Percentiles rank a stretch among this genome's conserved stretches.
Evolutionary conservation across 2,329 filamentous ascomycete genomes (phyloP).

Genomic region (Fusarium oxysporum): DNA sequence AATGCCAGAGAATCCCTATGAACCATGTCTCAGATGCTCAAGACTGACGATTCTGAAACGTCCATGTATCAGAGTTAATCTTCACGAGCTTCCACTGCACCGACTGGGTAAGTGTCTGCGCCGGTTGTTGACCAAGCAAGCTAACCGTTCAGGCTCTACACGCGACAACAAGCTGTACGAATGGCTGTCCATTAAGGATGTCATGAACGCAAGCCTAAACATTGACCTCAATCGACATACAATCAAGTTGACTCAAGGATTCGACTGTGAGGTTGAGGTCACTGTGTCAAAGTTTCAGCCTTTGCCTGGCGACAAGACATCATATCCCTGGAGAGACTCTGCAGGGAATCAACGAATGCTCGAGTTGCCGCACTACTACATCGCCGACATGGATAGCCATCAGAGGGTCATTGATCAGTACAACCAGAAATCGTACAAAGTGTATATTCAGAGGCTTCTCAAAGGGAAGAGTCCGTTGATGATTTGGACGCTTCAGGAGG

Average conservation of each 20-base stretch:
- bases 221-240: not conserved
- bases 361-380: not conserved
- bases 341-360: not conserved
- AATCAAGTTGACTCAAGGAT: not conserved
- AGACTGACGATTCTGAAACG: not conserved
- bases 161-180: not conserved
- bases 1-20: not conserved
- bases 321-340: not conserved
- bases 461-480: not conserved
- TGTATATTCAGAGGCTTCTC: not conserved
- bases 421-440: not conserved
- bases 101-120: too few species aligned
- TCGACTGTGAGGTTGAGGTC: not conserved
- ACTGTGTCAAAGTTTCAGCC: not conserved
- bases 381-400: not conserved
- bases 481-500: not conserved
- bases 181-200: fast-evolving
- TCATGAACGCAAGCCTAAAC: not conserved
- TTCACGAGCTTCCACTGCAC: not conserved
- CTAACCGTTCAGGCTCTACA: not conserved
- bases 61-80: not conserved
- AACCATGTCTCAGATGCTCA: not conserved
- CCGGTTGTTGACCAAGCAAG: too few species aligned
- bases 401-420: not conserved
- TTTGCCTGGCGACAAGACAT: not conserved